phyloP scores from a whole-genome alignment of 495 filamentous ascomycete genomes.

The Daldinia caldariorum region DNA sequence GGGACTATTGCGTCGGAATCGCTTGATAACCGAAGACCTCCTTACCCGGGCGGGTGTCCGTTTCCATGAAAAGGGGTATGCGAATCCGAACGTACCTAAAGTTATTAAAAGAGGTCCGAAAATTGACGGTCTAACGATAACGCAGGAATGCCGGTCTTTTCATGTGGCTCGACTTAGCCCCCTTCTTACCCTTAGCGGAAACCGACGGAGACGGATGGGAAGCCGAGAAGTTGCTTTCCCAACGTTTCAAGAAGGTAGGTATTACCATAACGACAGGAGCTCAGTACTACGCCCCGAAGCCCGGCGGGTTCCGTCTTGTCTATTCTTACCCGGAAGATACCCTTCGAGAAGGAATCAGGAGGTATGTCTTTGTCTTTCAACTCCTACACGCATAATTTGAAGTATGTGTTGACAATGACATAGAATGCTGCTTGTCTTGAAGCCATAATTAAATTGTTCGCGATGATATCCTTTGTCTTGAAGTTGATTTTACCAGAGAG shows the following conservation, averaged over 20 bases:
- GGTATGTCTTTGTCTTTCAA: conserved; percentile 41
- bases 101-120: background rate
- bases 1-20: conserved; percentile 50
- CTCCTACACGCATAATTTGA: background rate
- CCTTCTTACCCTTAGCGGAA: conserved; percentile 40
- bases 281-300: conserved; percentile 55
- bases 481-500: background rate
- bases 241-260: conserved; percentile 52
- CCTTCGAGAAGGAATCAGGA: conserved; percentile 57
- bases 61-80: conserved; percentile 47
- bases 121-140: conserved; percentile 3
- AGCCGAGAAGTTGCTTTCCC: conserved; percentile 48
- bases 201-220: conserved; percentile 42
- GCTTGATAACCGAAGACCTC: conserved; percentile 50
- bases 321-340: conserved; percentile 54
- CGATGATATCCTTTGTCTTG: background rate
- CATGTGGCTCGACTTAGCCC: conserved; percentile 65
- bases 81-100: background rate
- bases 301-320: conserved; percentile 64
- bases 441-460: background rate
- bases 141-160: conserved; percentile 67
- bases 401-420: background rate
- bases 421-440: conserved; percentile 22
- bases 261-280: conserved; percentile 58
- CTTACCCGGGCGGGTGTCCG: conserved; percentile 54